Evolutionary conservation across 768 basidiomycete genomes (phyloP), one percentile per base, ranked within the genome.

Genomic region (Plicaturopsis crispa): DNA sequence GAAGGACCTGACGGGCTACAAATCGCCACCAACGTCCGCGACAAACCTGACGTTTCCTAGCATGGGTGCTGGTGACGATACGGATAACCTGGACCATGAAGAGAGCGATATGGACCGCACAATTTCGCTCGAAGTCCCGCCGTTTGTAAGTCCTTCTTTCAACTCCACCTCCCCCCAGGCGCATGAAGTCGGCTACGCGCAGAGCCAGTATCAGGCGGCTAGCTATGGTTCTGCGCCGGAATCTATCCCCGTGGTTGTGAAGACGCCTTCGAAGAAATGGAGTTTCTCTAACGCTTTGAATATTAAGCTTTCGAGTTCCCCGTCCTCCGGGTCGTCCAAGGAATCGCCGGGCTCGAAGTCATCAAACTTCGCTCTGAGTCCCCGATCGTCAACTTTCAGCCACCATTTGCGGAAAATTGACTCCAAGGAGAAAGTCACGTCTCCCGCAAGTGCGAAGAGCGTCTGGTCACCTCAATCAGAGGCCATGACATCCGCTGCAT

Each of bases 181-280:
- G 24, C 57, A 62, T 38, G n/a, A n/a, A n/a, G n/a, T n/a, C n/a
- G 48, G 37, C 28, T 65, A 51, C 50, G 59, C 61, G 40, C 61
- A 64, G 39, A 64, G 61, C 41, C 62, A 70, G 38, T 66, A 67
- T 37, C 60, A 62, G 41, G 48, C 53, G 31, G 57, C 62, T 30
- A 53, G 54, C 39, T 51, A 56, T 43, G 40, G 55, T 50, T 61
- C 53, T 49, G 48, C 62, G 38, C 57, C 66, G 21, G 70, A 75
- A 41, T 60, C 70, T 39, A 47, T 52, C 11, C 67, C 78, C 28
- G 52, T 63, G 12, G 63, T 70, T 31, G 64, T 70, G 36, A 86
- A 85, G 63, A 84, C 85, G 3, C 88, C 89, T 23, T 88, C 85
- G n/a, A 92, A 91, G 73, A 93, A 93, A 60, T 93, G 90, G 90